Base-by-base conservation (phyloP, 2,329 filamentous ascomycete genomes). In the Aurifilum marmelostoma region DNA sequence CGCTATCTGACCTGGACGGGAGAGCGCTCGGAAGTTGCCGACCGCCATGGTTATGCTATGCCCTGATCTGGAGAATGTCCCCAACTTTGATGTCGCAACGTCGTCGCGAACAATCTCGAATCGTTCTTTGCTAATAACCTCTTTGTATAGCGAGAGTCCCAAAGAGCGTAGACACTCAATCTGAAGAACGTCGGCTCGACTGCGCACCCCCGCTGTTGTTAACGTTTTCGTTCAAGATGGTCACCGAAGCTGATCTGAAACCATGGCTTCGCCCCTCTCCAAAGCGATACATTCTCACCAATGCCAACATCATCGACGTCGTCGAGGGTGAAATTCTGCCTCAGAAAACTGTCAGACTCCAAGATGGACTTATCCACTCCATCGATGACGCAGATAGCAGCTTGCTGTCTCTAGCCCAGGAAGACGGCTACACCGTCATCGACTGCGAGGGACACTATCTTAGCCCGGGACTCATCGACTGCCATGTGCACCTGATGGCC, bases 231-330 rank as follows among this genome's bases (percentile, higher is more conserved):
- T 39, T 41, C 12, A 68, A 24, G 29, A 76, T 75, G 74, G 73
- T 74, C 11, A 56, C 65, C 29, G 68, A 67, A 56, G 68, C 68
- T n/a, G 65, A 69, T 27, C 71, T 75, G 65, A 75, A 75, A 63
- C 74, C 75, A 1, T 76, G 74, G 75, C 71, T 74, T 9, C 69
- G 74, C 47, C 68, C 71, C 27, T 43, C 71, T 18, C 73, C 70
- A 2, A 70, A 68, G 21, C 29, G 65, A 2, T 75, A 74, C 63
- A 43, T 73, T 3, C 50, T 76, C 27, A 66, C 63, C 60, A 73
- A 75, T 41, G 75, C 71, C 60, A 75, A 69, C 65, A 50, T 76
- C 21, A 69, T 76, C 52, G 74, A 75, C 52, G 74, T 75, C 4
- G 68, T 52, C 2, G 52, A 67, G 11, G 74, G 75, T 62, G 59